These are phyloP conservation scores for Papiliotrema nemorosa DNA, from an alignment of 1,284 basidiomycete genomes.

Conservation along the genomic window DNA sequence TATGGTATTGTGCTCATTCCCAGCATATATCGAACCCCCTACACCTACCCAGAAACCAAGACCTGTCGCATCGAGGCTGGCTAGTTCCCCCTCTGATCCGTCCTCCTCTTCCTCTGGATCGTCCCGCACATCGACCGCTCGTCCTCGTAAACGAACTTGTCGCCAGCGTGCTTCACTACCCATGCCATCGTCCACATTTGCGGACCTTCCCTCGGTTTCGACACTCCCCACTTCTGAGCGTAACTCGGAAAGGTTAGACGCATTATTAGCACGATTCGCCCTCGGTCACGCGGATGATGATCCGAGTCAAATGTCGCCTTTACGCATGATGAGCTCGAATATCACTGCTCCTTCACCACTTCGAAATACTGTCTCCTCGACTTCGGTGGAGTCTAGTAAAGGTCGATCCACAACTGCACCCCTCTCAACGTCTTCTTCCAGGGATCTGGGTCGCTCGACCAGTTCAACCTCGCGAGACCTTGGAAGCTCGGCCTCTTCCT, in stretches of 20 bases:
- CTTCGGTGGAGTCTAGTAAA: slow-evolving; percentile 1
- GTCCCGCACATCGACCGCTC: background rate
- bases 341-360: slow-evolving; percentile 4
- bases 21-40: slow-evolving; percentile 13
- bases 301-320: background rate
- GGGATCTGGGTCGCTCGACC: background rate
- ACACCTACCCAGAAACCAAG: slow-evolving; percentile 25
- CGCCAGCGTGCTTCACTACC: background rate
- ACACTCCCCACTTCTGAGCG: no score
- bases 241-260: slow-evolving; percentile 4
- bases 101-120: slow-evolving; percentile 2
- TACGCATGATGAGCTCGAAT: background rate
- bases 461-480: background rate
- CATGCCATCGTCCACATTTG: background rate
- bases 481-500: background rate
- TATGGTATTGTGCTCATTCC: background rate
- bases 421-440: no score
- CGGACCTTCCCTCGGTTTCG: no score
- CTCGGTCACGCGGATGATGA: background rate
- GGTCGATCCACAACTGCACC: background rate
- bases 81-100: slow-evolving; percentile 10
- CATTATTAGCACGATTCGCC: slow-evolving; percentile 2
- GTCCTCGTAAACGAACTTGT: slow-evolving; percentile 20
- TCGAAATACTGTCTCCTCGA: background rate
- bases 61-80: slow-evolving; percentile 18